These are phyloP conservation scores for Agrostemma githago DNA, from an alignment of 148 eudicot genomes.

Conservation along the genomic window DNA sequence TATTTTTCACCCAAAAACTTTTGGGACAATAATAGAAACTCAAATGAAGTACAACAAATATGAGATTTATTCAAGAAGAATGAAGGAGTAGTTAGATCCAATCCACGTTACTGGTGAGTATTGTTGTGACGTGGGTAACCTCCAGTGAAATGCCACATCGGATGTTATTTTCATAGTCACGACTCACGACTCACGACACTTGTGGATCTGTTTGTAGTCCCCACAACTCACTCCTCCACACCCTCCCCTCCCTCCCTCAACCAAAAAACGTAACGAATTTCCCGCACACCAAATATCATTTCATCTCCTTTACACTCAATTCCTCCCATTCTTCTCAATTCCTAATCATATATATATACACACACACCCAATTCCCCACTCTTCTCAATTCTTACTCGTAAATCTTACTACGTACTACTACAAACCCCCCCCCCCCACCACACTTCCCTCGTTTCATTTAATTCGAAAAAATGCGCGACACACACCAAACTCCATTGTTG, in stretches of 20 bases:
- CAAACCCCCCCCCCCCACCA: not conserved
- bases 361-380: not conserved
- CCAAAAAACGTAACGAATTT: not conserved
- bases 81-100: too few relatives aligned
- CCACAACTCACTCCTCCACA: not conserved
- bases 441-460: too few relatives aligned
- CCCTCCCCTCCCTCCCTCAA: too few relatives aligned
- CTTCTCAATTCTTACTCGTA: not conserved
- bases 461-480: not conserved
- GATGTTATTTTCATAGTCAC: not conserved
- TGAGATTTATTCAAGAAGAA: too few relatives aligned
- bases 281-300: not conserved
- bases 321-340: too few relatives aligned
- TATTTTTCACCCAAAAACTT: too few relatives aligned
- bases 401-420: not conserved
- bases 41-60: too few relatives aligned
- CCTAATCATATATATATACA: not conserved
- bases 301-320: too few relatives aligned
- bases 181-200: not conserved
- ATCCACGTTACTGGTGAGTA: too few relatives aligned
- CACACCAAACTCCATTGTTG: conserved; percentile 8
- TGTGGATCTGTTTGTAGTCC: not conserved
- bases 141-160: not conserved
- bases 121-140: not conserved
- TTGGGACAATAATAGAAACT: too few relatives aligned